Conservation (phyloP, 805 yeast species). For the Zygosaccharomyces lentus region DNA sequence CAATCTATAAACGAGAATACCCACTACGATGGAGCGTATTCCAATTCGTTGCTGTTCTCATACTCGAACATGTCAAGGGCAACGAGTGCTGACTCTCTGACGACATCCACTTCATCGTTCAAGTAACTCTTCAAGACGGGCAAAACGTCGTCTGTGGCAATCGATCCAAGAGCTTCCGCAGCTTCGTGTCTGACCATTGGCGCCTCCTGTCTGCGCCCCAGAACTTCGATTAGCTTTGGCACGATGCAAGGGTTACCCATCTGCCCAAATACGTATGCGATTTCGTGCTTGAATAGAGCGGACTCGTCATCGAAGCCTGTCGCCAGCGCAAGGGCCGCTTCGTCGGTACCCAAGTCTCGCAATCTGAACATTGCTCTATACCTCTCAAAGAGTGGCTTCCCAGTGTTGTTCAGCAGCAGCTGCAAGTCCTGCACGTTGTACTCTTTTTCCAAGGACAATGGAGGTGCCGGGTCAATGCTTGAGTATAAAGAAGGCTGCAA, state of each 20-base stretch:
- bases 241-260: conserved; percentile 89
- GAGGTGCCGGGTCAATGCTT: conserved; percentile 98
- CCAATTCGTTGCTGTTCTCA: conserved; percentile 79
- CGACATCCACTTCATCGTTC: conserved; percentile 81
- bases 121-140: conserved; percentile 80
- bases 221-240: conserved; percentile 77
- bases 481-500: conserved; percentile 74
- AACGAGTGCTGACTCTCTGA: conserved; percentile 93
- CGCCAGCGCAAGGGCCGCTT: conserved; percentile 89
- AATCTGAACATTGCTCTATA: conserved; percentile 98
- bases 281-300: conserved; percentile 94
- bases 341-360: conserved; percentile 90
- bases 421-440: conserved; percentile 65
- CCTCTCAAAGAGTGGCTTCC: conserved; percentile 79
- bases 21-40: conserved; percentile 47
- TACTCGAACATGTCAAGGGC: conserved; percentile 98
- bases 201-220: conserved; percentile 74
- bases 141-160: conserved; percentile 92
- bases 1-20: conserved; percentile 1
- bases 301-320: conserved; percentile 85
- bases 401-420: conserved; percentile 67
- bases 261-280: conserved; percentile 98
- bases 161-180: conserved; percentile 96
- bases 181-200: conserved; percentile 99
- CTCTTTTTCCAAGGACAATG: conserved; percentile 63